phyloP scores from a whole-genome alignment of 331 rosid species.

The Saraca asoca region DNA sequence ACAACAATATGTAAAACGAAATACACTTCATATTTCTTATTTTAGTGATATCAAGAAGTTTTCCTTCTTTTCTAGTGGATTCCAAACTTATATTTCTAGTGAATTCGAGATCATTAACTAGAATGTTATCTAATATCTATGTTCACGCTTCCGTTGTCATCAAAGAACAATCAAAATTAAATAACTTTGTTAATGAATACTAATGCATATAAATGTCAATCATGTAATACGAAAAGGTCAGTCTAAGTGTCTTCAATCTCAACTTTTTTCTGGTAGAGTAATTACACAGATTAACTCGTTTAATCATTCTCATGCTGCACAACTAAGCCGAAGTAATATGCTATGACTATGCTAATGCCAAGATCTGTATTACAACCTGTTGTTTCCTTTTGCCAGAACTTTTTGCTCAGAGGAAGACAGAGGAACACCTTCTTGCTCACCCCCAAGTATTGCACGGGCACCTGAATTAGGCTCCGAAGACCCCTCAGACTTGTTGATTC shows the following conservation, averaged over 20 bases:
- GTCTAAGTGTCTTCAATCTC: conserved; percentile 17
- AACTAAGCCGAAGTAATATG: conserved; percentile 17
- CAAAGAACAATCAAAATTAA: conserved; percentile 37
- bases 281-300: too few relatives aligned
- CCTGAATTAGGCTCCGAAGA: conserved; percentile 63
- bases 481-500: conserved; percentile 64
- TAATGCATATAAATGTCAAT: conserved; percentile 27
- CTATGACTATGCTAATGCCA: conserved; percentile 24
- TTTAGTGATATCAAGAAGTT: too few relatives aligned
- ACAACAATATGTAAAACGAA: too few relatives aligned
- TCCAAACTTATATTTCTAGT: too few relatives aligned
- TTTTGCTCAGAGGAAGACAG: conserved; percentile 52
- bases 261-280: neutral
- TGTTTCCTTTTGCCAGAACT: conserved; percentile 52
- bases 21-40: too few relatives aligned
- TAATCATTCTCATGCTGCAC: too few relatives aligned
- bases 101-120: too few relatives aligned
- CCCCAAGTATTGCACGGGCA: conserved; percentile 44
- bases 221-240: conserved; percentile 24
- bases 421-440: conserved; percentile 57
- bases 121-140: too few relatives aligned
- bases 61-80: too few relatives aligned
- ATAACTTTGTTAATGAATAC: conserved; percentile 28
- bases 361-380: conserved; percentile 51
- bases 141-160: too few relatives aligned